Evolutionary conservation across 2,329 filamentous ascomycete genomes (phyloP), one percentile per base, ranked within the genome.

Genomic region (Xylaria sp.): DNA sequence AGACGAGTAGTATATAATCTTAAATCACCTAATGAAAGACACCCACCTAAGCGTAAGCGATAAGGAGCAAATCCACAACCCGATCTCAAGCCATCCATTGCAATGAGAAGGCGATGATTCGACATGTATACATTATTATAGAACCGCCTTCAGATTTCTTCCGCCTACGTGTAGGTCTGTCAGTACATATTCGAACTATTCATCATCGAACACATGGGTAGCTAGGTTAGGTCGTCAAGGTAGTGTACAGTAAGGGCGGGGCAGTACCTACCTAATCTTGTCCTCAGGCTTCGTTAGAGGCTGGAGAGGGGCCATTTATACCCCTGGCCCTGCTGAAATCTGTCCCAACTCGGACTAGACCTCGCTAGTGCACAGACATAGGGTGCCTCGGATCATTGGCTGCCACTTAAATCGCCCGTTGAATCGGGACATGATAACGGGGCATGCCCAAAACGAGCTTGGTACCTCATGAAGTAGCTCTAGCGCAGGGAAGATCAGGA

Each of bases 341-440:
- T 54, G 49, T 48, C 59, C 59, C 58, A 48, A 65, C 49, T 62
- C 53, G 31, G 54, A 48, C 57, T 57, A 20, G 42, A 23, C 57
- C 42, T 46, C 10, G n/a, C 40, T 63, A 63, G 66, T 38, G 59
- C 17, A 38, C 28, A 51, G 36, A 59, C 48, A 17, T 20, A 58
- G 59, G 33, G 54, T 33, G n/a, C 31, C 17, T 31, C 17, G 11
- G 33, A 58, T 63, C 49, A 69, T 69, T 69, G 67, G 67, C 59
- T 67, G 36, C 57, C 64, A 64, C 59, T 60, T 64, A 63, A 69
- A 64, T 67, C 59, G 63, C 59, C 51, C 51, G 31, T 67, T 67
- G 56, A 62, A 69, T 69, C 51, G 57, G 63, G 56, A 69, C 49
- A 11, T 46, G 63, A 63, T 61, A 67, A 56, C 48, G 28, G 59